phyloP scores from a whole-genome alignment of 352 stramenopile species.

The Phytophthora sansomeana region DNA sequence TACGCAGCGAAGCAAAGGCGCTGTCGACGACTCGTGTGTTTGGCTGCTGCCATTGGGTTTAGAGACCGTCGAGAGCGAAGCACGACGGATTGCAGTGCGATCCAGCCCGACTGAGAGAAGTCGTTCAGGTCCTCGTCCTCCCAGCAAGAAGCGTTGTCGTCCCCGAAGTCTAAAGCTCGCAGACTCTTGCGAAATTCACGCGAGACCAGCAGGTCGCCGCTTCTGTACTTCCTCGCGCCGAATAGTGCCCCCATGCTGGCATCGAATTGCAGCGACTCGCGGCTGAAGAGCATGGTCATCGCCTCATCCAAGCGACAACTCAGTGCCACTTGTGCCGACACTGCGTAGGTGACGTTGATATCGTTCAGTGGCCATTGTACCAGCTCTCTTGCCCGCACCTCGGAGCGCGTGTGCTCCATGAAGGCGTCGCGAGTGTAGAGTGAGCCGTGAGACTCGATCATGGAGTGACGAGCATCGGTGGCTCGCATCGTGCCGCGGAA shows the following conservation, averaged over 20 bases:
- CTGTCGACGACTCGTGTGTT: slow-evolving; percentile 48
- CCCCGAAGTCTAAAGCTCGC: slow-evolving; percentile 25
- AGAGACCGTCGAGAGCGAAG: slow-evolving; percentile 48
- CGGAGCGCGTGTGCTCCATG: slow-evolving; percentile 24
- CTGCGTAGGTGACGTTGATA: slow-evolving; percentile 59
- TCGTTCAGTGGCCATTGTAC: slow-evolving; percentile 52
- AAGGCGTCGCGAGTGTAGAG: slow-evolving; percentile 28
- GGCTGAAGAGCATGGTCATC: slow-evolving; percentile 70
- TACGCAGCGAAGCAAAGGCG: slow-evolving; percentile 70
- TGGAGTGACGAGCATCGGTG: slow-evolving; percentile 30
- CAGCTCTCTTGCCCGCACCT: slow-evolving; percentile 30
- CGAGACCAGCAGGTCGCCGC: slow-evolving; percentile 57
- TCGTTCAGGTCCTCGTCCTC: slow-evolving; percentile 43
- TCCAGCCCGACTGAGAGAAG: slow-evolving; percentile 39
- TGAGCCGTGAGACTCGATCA: slow-evolving; percentile 36
- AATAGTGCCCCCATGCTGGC: slow-evolving; percentile 68
- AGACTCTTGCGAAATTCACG: slow-evolving; percentile 43
- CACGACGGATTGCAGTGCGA: slow-evolving; percentile 61
- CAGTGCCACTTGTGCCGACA: slow-evolving; percentile 61
- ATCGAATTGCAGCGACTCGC: slow-evolving; percentile 60
- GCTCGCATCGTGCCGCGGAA: slow-evolving; percentile 9
- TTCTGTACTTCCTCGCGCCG: slow-evolving; percentile 58
- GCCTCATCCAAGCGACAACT: slow-evolving; percentile 63
- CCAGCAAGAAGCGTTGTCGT: slow-evolving; percentile 23
- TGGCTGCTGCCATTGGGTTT: slow-evolving; percentile 41